Conservation (phyloP, 176 grass and related monocot species). For the Echinochloa phyllopogon region DNA sequence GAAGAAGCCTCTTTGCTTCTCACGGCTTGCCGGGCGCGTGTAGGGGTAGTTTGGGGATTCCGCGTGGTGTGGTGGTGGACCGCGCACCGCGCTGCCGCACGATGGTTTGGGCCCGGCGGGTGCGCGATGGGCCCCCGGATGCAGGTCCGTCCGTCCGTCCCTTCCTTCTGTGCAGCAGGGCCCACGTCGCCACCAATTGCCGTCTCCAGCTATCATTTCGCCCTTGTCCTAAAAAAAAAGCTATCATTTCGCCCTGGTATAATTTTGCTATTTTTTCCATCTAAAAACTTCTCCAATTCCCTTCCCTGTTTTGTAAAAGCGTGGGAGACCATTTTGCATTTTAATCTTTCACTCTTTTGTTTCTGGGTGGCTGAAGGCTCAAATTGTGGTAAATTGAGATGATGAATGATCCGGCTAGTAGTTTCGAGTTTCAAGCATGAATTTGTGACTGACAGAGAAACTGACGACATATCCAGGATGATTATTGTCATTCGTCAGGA, state of each 20-base stretch:
- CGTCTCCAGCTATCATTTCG: not conserved
- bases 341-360: not conserved
- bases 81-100: not conserved
- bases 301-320: not conserved
- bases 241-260: not conserved
- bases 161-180: not conserved
- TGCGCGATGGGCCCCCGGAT: slow-evolving; percentile 1
- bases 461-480: not conserved
- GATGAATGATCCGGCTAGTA: not conserved
- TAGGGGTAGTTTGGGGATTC: slow-evolving; percentile 38
- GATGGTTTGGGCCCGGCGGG: slow-evolving; percentile 20
- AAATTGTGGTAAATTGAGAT: not conserved
- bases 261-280: not conserved
- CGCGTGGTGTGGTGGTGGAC: not conserved
- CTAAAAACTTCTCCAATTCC: not conserved
- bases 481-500: not conserved
- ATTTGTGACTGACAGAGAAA: not conserved
- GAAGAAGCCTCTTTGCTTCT: too few species aligned
- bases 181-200: slow-evolving; percentile 17
- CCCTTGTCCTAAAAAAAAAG: not conserved
- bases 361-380: not conserved
- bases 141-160: not conserved
- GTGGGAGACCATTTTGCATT: not conserved
- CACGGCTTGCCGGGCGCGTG: too few species aligned
- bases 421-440: not conserved